Percentiles rank a stretch among this genome's conserved stretches.
Conservation (phyloP, 768 basidiomycete genomes). For the Udeniomyces megalosporus region DNA sequence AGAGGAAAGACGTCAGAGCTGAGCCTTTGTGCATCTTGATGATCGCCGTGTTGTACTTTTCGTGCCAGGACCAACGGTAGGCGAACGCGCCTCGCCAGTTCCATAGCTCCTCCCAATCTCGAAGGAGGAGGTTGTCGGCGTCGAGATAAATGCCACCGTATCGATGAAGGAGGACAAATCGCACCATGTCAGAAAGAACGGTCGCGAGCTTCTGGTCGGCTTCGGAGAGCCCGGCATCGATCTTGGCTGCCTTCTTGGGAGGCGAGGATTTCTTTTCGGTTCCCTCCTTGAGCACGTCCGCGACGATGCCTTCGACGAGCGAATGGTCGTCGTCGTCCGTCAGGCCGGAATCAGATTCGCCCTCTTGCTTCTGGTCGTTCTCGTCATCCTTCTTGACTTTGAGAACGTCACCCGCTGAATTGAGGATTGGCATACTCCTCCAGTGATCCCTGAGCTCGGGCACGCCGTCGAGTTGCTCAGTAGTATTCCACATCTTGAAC, state of each 20-base stretch:
- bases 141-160: constrained; percentile 95
- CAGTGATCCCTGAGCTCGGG: constrained; percentile 82
- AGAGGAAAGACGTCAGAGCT: constrained; percentile 80
- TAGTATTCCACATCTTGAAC: constrained; percentile 97
- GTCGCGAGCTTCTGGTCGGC: constrained; percentile 75
- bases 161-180: constrained; percentile 90
- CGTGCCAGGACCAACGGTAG: constrained; percentile 83
- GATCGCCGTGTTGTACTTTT: constrained; percentile 92
- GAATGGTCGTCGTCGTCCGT: constrained; percentile 31
- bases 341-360: neutral
- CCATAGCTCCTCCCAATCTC: constrained; percentile 98
- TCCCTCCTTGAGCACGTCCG: constrained; percentile 1
- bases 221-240: constrained; percentile 49
- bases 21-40: constrained; percentile 83
- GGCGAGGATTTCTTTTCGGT: neutral
- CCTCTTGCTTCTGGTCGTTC: constrained; percentile 12
- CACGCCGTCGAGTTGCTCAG: constrained; percentile 82
- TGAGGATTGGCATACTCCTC: constrained; percentile 71
- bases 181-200: constrained; percentile 89
- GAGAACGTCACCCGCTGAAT: constrained; percentile 36
- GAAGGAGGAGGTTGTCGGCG: constrained; percentile 83
- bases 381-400: constrained; percentile 1
- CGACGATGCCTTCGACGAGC: constrained; percentile 61
- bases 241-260: neutral
- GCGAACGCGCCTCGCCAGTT: constrained; percentile 93